Percentiles rank a stretch among this genome's conserved stretches.
Conservation (phyloP, 2,329 filamentous ascomycete species). For the Paraphoma sp. region DNA sequence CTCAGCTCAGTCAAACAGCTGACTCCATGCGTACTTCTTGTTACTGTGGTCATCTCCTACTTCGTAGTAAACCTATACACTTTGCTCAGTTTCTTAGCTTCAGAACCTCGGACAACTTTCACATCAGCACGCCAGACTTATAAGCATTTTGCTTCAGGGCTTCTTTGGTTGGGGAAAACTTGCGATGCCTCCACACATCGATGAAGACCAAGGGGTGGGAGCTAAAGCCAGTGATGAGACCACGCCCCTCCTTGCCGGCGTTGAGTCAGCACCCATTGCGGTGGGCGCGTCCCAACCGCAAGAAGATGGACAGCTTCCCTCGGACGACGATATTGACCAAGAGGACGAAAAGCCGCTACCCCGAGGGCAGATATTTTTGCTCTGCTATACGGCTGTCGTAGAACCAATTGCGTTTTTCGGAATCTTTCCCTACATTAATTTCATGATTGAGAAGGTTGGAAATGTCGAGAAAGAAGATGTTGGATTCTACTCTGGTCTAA, state of each 20-base stretch:
- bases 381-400: constrained; percentile 75
- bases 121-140: not conserved
- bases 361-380: constrained; percentile 66
- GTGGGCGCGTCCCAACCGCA: constrained; percentile 16
- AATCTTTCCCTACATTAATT: constrained; percentile 81
- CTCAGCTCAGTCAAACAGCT: not conserved
- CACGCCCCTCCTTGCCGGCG: constrained; percentile 35
- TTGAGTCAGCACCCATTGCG: constrained; percentile 20
- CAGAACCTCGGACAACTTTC: no score
- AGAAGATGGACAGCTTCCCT: constrained; percentile 3
- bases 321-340: constrained; percentile 13
- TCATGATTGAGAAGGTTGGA: constrained; percentile 76
- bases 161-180: no score
- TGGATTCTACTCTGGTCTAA: constrained; percentile 80
- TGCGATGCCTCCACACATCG: not conserved
- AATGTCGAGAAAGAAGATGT: constrained; percentile 68
- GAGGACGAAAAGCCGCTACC: constrained; percentile 38
- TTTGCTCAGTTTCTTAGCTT: no score
- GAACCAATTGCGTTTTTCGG: constrained; percentile 85
- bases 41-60: no score
- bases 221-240: constrained; percentile 27
- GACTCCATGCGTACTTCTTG: not conserved
- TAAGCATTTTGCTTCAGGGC: no score
- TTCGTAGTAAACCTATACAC: no score
- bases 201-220: not conserved